Conservation (phyloP, 768 basidiomycete genomes). For the Russula virescens region DNA sequence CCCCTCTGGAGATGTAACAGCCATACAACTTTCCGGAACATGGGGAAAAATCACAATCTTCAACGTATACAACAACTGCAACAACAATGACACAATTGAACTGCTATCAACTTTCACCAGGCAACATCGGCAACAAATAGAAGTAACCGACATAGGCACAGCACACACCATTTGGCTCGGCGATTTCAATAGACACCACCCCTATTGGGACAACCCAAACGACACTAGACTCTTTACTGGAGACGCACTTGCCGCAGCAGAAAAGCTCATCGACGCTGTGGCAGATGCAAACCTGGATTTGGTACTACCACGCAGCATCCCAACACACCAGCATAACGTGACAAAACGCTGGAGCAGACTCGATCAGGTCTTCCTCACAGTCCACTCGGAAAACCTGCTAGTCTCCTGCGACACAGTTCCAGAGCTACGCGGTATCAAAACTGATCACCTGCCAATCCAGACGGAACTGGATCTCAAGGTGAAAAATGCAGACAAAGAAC, state of each 20-base stretch:
- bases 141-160: background rate
- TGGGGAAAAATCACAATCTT: background rate
- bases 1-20: background rate
- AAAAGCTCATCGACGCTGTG: background rate
- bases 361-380: background rate
- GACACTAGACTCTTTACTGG: background rate
- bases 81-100: background rate
- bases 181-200: background rate
- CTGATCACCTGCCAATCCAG: background rate
- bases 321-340: background rate
- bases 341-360: background rate
- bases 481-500: rapidly evolving
- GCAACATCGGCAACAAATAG: too few species aligned
- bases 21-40: background rate
- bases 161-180: background rate
- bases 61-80: background rate
- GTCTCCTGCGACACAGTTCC: background rate
- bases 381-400: background rate
- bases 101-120: background rate
- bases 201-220: background rate
- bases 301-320: background rate
- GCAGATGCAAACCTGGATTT: background rate
- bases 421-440: background rate
- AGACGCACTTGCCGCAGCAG: background rate
- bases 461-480: background rate